Percentiles rank a stretch among this genome's conserved stretches.
These are phyloP conservation scores for Scedosporium apiospermum DNA, from an alignment of 2,329 filamentous ascomycete genomes.

Conservation along the genomic window DNA sequence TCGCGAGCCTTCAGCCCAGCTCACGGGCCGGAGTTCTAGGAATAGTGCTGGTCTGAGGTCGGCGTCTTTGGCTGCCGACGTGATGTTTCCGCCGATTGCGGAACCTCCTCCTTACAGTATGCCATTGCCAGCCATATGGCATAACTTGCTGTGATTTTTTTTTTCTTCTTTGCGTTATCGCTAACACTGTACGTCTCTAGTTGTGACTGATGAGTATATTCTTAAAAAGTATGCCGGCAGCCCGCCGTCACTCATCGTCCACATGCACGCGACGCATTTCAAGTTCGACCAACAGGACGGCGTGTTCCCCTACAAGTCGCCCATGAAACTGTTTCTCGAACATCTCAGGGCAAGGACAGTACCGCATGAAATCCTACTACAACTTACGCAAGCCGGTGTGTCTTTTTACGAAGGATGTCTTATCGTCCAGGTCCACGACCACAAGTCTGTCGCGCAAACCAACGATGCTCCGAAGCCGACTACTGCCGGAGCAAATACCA, in stretches of 20 bases:
- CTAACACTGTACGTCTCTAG: conserved; percentile 28
- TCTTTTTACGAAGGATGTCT: conserved; percentile 90
- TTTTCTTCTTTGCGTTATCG: neutral
- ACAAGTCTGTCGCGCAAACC: conserved; percentile 56
- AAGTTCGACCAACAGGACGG: conserved; percentile 90
- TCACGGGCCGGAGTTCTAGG: conserved; percentile 36
- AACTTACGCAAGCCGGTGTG: conserved; percentile 62
- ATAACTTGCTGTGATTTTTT: neutral
- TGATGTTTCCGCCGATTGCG: conserved; percentile 18
- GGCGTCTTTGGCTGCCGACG: conserved; percentile 36
- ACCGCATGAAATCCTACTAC: conserved; percentile 79
- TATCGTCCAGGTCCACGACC: conserved; percentile 89
- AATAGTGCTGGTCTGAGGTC: conserved; percentile 41
- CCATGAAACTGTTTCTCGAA: conserved; percentile 74
- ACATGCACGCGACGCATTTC: conserved; percentile 79
- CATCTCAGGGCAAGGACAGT: conserved; percentile 69
- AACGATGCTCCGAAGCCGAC: conserved; percentile 45
- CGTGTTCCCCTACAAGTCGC: conserved; percentile 84
- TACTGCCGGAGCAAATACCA: conserved; percentile 50
- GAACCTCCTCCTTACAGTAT: conserved; percentile 46
- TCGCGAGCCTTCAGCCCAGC: conserved; percentile 42
- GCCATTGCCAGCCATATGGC: neutral
- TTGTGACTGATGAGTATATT: conserved; percentile 67
- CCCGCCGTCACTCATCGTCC: conserved; percentile 75
- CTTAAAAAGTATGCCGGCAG: conserved; percentile 69